Conservation (phyloP, 805 yeast species). For the Maudiozyma serrabonitensis region DNA sequence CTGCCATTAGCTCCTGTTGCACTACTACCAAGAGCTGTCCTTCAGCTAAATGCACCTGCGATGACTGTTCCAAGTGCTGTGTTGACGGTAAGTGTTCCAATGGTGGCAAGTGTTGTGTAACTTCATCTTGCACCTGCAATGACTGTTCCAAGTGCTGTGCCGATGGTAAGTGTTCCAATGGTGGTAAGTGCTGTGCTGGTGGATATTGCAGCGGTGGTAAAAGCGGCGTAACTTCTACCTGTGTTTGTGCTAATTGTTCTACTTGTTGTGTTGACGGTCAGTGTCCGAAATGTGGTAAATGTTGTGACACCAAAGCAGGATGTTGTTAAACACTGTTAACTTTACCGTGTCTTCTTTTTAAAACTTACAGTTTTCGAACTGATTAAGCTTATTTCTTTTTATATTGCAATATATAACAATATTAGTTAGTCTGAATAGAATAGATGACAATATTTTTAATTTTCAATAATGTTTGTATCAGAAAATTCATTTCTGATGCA, state of each 20-base stretch:
- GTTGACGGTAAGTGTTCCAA: not conserved
- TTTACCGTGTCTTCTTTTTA: not conserved
- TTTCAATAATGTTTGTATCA: not conserved
- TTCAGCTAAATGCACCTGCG: not conserved
- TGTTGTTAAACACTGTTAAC: not conserved
- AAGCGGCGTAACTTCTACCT: not conserved
- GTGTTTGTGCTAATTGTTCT: not conserved
- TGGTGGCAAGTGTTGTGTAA: not conserved
- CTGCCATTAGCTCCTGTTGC: too few relatives aligned
- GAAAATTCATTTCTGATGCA: too few relatives aligned
- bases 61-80: not conserved
- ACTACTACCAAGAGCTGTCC: too few relatives aligned
- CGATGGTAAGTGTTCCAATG: not conserved
- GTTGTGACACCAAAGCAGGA: not conserved
- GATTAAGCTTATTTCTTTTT: not conserved
- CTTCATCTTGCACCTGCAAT: not conserved
- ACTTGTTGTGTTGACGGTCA: not conserved
- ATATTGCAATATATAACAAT: not conserved
- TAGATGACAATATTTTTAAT: not conserved
- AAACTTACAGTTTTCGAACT: not conserved
- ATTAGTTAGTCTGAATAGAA: not conserved
- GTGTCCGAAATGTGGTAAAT: not conserved
- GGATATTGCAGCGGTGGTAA: not conserved
- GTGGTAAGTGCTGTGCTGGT: not conserved
- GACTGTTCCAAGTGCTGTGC: not conserved